phyloP scores from a whole-genome alignment of 805 yeast species.

The Metschnikowia vanudenii region DNA sequence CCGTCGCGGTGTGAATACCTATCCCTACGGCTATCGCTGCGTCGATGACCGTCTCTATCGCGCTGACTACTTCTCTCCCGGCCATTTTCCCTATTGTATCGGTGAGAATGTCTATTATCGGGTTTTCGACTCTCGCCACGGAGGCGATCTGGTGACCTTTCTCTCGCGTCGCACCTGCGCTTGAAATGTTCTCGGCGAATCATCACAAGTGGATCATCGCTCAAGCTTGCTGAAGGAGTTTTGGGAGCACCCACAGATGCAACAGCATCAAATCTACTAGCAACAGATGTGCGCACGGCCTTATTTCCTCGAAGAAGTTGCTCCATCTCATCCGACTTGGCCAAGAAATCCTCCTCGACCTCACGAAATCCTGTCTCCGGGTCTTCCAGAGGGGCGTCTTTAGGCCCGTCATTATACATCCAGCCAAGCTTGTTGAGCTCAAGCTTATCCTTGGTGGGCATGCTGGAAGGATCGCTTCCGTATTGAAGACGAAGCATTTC shows the following conservation, averaged over 20 bases:
- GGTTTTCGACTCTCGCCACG: too few relatives aligned
- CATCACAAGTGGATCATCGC: constrained; percentile 52
- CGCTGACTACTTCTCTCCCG: too few relatives aligned
- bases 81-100: too few relatives aligned
- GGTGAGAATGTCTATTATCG: too few relatives aligned
- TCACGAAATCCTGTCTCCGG: constrained; percentile 40
- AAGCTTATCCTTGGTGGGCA: constrained; percentile 34
- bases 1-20: not conserved
- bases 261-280: constrained; percentile 26
- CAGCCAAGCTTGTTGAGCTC: constrained; percentile 61
- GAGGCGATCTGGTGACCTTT: constrained; percentile 2
- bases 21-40: not conserved
- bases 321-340: constrained; percentile 42
- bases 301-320: constrained; percentile 54
- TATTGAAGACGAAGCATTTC: constrained; percentile 51
- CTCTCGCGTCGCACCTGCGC: constrained; percentile 4
- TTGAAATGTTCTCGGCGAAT: constrained; percentile 27
- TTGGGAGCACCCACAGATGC: constrained; percentile 24
- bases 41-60: not conserved
- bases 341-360: constrained; percentile 27
- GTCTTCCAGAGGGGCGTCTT: constrained; percentile 23
- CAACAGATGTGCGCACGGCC: constrained; percentile 33
- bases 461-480: constrained; percentile 36
- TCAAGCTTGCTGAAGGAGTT: constrained; percentile 18
- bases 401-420: constrained; percentile 72